Base-by-base conservation (phyloP, 176 grass and related monocot species). In the Avena eriantha region DNA sequence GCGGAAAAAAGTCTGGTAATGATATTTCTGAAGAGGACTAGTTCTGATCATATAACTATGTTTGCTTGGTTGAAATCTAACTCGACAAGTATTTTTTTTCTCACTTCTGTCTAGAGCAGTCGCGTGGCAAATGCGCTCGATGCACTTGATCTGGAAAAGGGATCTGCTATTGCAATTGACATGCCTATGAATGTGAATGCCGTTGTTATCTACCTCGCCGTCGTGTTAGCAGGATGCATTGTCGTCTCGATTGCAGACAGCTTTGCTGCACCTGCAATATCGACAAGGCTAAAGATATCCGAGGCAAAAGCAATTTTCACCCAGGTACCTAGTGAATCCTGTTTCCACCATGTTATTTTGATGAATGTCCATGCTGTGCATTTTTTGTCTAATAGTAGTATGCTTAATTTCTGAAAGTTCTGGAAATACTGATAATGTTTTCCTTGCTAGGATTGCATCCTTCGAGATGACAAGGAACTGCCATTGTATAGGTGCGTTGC, bases 221-320 rank as follows among this genome's bases (percentile, higher is more conserved):
- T 96, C 18, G 87, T 96, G 61, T 85, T 96, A 75, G 93, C 96
- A 1, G 96, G 96, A 17, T 90, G 91, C 47, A 85, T 94, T 72
- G 96, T 98, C 73, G 93, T 98, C 21, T 98, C 96, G 8, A 96
- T 98, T 91, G 96, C 96, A 51, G 94, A 98, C 82, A 98, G 96
- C 87, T 98, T 98, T 96, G 96, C 90, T 72, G 86, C 96, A 41
- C 86, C 90, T 76, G 96, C 95, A 81, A 98, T 98, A 92, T 73
- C 82, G 1, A 90, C 73, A 6, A 88, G 96, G 86, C 85, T 98
- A 29, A 92, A 91, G 56, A 94, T 98, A 85, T 95, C 96, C 64
- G 91, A 94, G 88, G 61, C 96, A 73, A 98, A 92, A 85, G 92
- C 93, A 82, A 98, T 96, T 93, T 98, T 98, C 84, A 98, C 96